A percentile compares a stretch with the other conserved stretches of the same genome.
phyloP scores from a whole-genome alignment of 2,329 filamentous ascomycete genomes.

The Diaporthe australafricana region DNA sequence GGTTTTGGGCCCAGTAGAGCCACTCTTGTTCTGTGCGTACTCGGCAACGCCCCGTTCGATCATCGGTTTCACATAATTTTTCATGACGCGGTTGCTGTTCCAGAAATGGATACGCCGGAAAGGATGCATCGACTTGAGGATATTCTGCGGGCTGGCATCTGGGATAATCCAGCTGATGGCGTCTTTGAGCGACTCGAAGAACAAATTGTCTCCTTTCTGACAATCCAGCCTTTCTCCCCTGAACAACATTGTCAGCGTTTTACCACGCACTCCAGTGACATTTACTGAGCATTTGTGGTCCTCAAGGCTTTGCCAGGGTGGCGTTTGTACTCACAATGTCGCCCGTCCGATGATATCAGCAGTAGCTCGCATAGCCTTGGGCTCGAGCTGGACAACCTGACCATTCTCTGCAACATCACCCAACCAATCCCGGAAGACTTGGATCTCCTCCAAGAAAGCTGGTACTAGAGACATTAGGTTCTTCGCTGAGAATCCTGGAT shows the following conservation, averaged over 20 bases:
- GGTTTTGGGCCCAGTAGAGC: conserved; percentile 41
- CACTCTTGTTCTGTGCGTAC: conserved; percentile 38
- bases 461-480: conserved; percentile 51
- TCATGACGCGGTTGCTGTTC: conserved; percentile 45
- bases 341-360: conserved; percentile 44
- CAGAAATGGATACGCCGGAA: conserved; percentile 41
- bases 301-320: not conserved
- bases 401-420: not conserved
- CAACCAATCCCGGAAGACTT: conserved; percentile 31
- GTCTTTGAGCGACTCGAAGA: conserved; percentile 36
- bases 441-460: conserved; percentile 36
- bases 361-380: conserved; percentile 24
- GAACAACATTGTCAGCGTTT: not conserved
- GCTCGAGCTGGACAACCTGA: conserved; percentile 28
- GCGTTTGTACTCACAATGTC: conserved; percentile 42
- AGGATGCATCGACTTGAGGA: conserved; percentile 37
- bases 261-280: not conserved
- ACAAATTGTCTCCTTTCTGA: conserved; percentile 32
- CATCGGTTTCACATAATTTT: conserved; percentile 42
- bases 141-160: conserved; percentile 21
- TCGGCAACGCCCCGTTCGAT: conserved; percentile 43
- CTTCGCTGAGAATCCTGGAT: conserved; percentile 51
- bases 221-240: conserved; percentile 36
- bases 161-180: conserved; percentile 37
- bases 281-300: not conserved